A percentile compares a stretch with the other conserved stretches of the same genome.
These are phyloP conservation scores for Daucus carota DNA, from an alignment of 129 eudicot species.

Conservation along the genomic window DNA sequence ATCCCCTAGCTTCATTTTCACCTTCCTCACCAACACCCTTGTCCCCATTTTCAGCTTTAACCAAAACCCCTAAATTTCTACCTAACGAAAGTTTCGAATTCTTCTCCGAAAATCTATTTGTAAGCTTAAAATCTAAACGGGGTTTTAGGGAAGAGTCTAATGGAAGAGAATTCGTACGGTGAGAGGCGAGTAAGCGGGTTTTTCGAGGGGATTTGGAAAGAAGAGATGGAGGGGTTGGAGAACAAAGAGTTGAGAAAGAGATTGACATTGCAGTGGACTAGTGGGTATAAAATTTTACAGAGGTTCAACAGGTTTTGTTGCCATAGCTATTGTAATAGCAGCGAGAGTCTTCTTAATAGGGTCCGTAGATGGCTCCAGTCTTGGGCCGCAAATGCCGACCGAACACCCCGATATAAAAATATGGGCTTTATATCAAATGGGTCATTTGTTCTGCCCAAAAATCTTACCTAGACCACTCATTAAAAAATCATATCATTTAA, in stretches of 20 bases:
- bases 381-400: no score
- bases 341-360: no score
- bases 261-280: conserved; percentile 16
- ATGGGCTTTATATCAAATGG: no score
- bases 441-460: no score
- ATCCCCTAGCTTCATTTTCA: conserved; percentile 34
- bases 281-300: background rate
- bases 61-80: conserved; percentile 20
- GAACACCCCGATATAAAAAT: no score
- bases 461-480: no score
- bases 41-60: conserved; percentile 30
- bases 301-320: conserved; percentile 17
- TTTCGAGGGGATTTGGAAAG: conserved; percentile 12
- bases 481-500: no score
- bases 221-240: conserved; percentile 17
- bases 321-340: no score
- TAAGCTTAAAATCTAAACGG: conserved; percentile 7
- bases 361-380: no score
- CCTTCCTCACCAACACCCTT: conserved; percentile 20
- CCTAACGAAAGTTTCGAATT: conserved; percentile 22
- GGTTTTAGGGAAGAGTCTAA: conserved; percentile 3
- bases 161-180: background rate
- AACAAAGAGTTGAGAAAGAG: conserved; percentile 28
- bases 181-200: background rate
- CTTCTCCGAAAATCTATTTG: conserved; percentile 18